Conservation (phyloP, 1,284 basidiomycete genomes). For the Fomes fomentarius region DNA sequence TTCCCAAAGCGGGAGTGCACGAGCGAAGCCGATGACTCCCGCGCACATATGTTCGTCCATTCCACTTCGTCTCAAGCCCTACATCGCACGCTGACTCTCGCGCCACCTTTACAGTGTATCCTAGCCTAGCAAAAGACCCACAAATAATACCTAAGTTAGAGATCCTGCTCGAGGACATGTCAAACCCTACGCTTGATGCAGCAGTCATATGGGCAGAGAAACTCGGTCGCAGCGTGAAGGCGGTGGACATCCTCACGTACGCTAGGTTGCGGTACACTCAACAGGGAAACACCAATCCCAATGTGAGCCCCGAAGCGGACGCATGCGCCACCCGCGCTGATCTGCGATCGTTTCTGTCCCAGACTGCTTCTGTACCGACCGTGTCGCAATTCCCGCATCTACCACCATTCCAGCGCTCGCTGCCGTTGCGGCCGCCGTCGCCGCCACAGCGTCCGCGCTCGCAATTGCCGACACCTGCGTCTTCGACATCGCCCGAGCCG, state of each 20-base stretch:
- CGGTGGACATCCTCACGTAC: conserved; percentile 13
- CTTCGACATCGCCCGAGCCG: conserved; percentile 20
- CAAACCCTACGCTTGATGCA: conserved; percentile 1
- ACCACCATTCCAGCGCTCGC: conserved; percentile 4
- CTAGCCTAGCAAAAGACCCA: conserved; percentile 8
- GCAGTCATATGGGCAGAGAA: conserved; percentile 12
- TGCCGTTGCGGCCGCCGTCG: not conserved
- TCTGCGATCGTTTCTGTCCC: not conserved
- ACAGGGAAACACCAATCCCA: not conserved
- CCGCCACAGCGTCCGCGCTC: not conserved
- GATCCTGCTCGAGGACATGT: conserved; percentile 6
- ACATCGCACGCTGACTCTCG: too few relatives aligned
- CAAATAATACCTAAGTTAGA: conserved; percentile 1
- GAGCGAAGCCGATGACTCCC: not conserved
- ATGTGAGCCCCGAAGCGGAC: not conserved
- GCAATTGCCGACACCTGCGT: conserved; percentile 17
- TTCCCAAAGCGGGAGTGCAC: not conserved
- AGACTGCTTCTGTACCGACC: not conserved
- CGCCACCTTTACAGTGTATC: conserved; percentile 12
- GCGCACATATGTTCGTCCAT: conserved; percentile 10
- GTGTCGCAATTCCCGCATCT: not conserved
- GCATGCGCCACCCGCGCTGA: not conserved
- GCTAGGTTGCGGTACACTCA: conserved; percentile 3
- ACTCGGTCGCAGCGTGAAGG: conserved; percentile 2
- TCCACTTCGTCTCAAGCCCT: not conserved